phyloP scores from a whole-genome alignment of 257 asterid genomes.

The Plantago major region DNA sequence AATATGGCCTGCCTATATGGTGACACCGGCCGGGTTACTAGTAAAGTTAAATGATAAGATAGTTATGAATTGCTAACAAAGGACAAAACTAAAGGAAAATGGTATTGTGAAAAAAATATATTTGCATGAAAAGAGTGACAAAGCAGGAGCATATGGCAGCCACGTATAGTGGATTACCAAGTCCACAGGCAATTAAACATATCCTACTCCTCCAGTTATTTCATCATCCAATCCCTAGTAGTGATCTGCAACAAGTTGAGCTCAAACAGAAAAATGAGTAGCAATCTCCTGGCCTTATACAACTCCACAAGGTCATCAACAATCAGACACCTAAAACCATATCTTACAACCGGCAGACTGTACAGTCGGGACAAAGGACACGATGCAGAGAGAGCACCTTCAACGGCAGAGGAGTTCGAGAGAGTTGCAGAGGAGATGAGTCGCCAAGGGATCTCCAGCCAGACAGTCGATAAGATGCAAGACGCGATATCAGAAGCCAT shows the following conservation, averaged over 20 bases:
- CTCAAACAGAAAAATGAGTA: constrained; percentile 9
- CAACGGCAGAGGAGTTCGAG: constrained; percentile 31
- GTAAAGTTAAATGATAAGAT: no score
- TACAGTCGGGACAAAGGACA: constrained; percentile 1
- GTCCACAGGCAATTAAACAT: constrained; percentile 1
- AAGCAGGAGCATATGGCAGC: constrained; percentile 5
- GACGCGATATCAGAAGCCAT: constrained; percentile 17
- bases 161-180: constrained; percentile 13
- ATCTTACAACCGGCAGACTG: constrained; percentile 17
- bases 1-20: no score
- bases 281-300: constrained; percentile 17
- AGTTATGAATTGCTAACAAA: no score
- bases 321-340: constrained; percentile 21
- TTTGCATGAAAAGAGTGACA: constrained; percentile 22
- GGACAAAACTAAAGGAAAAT: no score
- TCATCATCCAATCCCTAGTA: background rate
- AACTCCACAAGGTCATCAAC: constrained; percentile 18
- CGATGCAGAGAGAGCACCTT: constrained; percentile 31
- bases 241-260: background rate
- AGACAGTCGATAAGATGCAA: constrained; percentile 19
- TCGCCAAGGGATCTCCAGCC: constrained; percentile 20
- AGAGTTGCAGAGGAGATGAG: constrained; percentile 34
- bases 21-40: no score
- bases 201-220: no score
- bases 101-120: no score